These are phyloP conservation scores for Chaetomium tenue DNA, from an alignment of 495 filamentous ascomycete species.

Conservation along the genomic window DNA sequence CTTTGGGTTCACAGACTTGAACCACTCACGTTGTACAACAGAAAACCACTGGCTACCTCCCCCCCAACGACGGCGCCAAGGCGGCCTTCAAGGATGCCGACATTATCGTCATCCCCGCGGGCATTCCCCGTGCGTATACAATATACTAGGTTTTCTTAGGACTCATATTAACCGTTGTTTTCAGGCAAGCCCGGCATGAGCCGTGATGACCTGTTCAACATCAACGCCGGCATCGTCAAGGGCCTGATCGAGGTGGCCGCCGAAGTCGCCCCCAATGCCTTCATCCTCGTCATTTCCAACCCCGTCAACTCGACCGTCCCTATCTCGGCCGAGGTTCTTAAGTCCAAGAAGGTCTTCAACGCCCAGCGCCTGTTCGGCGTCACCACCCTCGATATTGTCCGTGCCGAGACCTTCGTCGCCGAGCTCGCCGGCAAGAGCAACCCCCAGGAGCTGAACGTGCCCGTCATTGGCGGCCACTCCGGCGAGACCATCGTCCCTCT, in stretches of 20 bases:
- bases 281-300: conserved; percentile 95
- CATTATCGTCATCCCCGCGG: conserved; percentile 94
- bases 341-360: conserved; percentile 88
- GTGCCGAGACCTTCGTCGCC: conserved; percentile 94
- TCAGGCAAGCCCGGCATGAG: conserved; percentile 98
- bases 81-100: conserved; percentile 84
- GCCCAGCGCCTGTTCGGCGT: conserved; percentile 94
- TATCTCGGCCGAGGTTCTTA: conserved; percentile 94
- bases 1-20: conserved; percentile 12
- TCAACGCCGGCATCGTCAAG: conserved; percentile 93
- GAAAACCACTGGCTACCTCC: conserved; percentile 89
- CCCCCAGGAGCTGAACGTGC: conserved; percentile 76
- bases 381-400: conserved; percentile 96
- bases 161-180: conserved; percentile 15
- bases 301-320: conserved; percentile 99
- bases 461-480: conserved; percentile 95
- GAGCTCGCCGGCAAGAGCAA: conserved; percentile 77
- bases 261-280: conserved; percentile 84
- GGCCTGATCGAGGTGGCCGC: conserved; percentile 81
- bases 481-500: conserved; percentile 97
- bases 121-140: conserved; percentile 80
- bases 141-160: conserved; percentile 14
- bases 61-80: conserved; percentile 86
- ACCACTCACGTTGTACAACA: conserved; percentile 42
- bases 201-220: conserved; percentile 98